Evolutionary conservation across 805 yeast genomes (phyloP), one percentile per base, ranked within the genome.

Genomic region (Sugiyamaella smithiae): DNA sequence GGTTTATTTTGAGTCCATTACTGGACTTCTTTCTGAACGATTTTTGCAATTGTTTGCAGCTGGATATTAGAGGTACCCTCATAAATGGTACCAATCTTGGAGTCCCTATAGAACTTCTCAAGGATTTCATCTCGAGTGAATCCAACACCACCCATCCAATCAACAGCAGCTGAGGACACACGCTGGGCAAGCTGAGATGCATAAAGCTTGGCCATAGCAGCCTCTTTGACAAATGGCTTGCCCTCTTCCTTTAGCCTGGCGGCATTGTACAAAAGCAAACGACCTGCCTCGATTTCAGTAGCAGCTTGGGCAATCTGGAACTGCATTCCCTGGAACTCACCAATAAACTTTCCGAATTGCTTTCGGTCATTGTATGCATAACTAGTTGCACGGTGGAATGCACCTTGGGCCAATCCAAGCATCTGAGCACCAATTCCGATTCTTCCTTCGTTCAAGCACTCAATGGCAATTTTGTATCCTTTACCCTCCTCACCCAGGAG

Each of bases 101-200:
- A 59, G 52, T 71, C 75, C 25, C 75, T 62, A 57, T 61, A 71
- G 59, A 67, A 72, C 65, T 72, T 71, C 60, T 71, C 75, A 23
- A 68, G 60, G 4, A 56, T 49, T 49, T 69, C 72, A 25, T 72
- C 75, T 45, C 75, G 61, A 20, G 75, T 71, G 60, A 70, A 71
- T 14, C 75, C 75, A 17, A 72, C 73, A 17, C 75, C 75, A 22
- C 75, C 75, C 74, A 72, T 70, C 71, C 75, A 72, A 51, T 71
- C 75, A 22, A 71, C 71, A 12, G 75, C 75, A 48, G 62, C 57
- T 7, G 71, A 65, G 19, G 75, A 61, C 2, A 70, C 63, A 45
- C 58, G 59, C 43, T 68, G 72, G 6, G 75, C 75, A 19, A 68
- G 64, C 48, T 67, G 69, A 14, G 71, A 63, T 46, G 73, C 67